phyloP scores from a whole-genome alignment of 2,329 filamentous ascomycete species.

The Didymosphaeria variabile region DNA sequence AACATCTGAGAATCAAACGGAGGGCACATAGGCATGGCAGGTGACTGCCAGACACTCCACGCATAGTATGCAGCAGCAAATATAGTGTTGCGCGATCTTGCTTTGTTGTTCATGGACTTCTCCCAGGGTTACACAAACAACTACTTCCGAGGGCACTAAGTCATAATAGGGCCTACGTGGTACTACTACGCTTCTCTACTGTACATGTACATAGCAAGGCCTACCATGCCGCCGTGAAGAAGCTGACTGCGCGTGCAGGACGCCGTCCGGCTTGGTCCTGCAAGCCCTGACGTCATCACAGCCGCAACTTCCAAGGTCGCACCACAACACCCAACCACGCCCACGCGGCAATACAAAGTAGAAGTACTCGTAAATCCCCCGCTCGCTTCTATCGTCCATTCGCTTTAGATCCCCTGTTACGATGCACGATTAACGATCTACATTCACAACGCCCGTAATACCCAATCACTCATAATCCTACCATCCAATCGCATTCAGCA shows the following conservation, averaged over 20 bases:
- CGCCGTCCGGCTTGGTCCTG: background rate
- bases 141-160: no score
- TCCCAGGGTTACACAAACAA: no score
- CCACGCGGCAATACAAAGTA: background rate
- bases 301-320: slow-evolving; percentile 10
- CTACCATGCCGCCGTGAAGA: no score
- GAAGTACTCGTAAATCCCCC: background rate
- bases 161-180: no score
- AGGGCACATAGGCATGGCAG: no score
- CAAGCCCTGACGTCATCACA: slow-evolving; percentile 5
- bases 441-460: background rate
- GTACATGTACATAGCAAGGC: no score
- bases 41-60: no score
- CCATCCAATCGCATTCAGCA: background rate
- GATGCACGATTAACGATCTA: background rate
- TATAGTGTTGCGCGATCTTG: no score
- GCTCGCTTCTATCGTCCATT: background rate
- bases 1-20: no score
- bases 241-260: background rate
- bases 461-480: background rate
- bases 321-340: background rate
- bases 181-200: no score
- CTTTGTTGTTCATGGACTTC: no score
- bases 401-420: slow-evolving; percentile 2
- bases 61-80: no score